Evolutionary conservation across 2,329 filamentous ascomycete genomes (phyloP), one percentile per base, ranked within the genome.

Genomic region (Leptosphaerulina australis): DNA sequence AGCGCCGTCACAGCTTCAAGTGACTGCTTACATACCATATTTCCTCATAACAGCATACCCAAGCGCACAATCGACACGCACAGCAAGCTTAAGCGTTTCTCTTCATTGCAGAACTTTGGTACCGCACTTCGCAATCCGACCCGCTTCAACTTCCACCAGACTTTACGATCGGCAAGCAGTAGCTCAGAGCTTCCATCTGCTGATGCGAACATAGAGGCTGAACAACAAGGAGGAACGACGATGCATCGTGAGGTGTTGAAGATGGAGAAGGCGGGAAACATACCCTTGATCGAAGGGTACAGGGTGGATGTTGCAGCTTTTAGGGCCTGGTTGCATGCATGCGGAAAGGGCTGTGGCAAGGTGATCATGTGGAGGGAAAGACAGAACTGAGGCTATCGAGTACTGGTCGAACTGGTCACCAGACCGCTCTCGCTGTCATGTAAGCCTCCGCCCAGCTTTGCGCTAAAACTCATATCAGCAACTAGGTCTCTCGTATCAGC

Each of bases 341-440:
- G 66, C 28, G 64, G 55, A 1, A 50, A n/a, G 50, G 66, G 66
- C 1, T 5, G 36, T 28, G 66, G 60, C 4, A 64, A 66, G 53
- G 29, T 66, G 7, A 50, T 67, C 11, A 28, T 65, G 70, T 84
- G 59, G 59, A 53, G 33, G 39, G 50, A 59, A 37, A 49, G 17
- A n/a, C n/a, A n/a, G n/a, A n/a, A n/a, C n/a, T n/a, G n/a, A n/a
- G n/a, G n/a, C n/a, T n/a, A n/a, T n/a, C n/a, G n/a, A n/a, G n/a
- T n/a, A n/a, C n/a, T n/a, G n/a, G n/a, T n/a, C n/a, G n/a, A n/a
- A n/a, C n/a, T n/a, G n/a, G n/a, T n/a, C n/a, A n/a, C n/a, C n/a
- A n/a, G n/a, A n/a, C n/a, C n/a, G n/a, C n/a, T n/a, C n/a, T n/a
- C n/a, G n/a, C 24, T 10, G 24, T 10, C 10, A 25, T 25, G 6